Base-by-base conservation (phyloP, 2,329 filamentous ascomycete genomes). In the Sporothrix brunneoviolacea region DNA sequence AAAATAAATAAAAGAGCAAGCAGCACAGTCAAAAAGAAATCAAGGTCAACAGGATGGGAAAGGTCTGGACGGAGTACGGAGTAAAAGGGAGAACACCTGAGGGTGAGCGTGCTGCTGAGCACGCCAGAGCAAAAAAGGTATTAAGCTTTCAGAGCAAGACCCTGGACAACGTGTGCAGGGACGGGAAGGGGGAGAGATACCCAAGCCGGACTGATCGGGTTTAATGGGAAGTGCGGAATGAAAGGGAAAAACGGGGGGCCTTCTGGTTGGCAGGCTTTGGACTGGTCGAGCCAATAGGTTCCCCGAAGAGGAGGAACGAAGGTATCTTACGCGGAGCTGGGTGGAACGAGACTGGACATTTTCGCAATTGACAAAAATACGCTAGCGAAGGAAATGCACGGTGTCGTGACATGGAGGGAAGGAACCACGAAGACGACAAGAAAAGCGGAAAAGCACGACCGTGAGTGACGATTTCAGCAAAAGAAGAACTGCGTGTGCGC, bases 191-290 rank as follows among this genome's bases (percentile, higher is more conserved):
- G 18, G 32, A 8, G 41, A 47, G 30, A 38, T 16, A 43, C 8
- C n/a, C 37, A 42, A 24, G 19, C 42, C 41, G 16, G n/a, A 70
- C 70, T 66, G 68, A 71, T 70, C 64, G 68, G 69, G 70, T 57
- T 62, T 72, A 33, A 27, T 15, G 30, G 15, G 37, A 63, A 70
- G 66, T 69, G 68, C 69, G 67, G 67, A 70, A 68, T 70, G 70
- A 59, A 65, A 70, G 68, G 72, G 73, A 73, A 33, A 19, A n/a
- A 27, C 30, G 68, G 27, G 39, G 47, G 72, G 70, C 64, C 71
- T 72, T 72, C 69, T 65, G 68, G 71, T 67, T 71, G 64, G 70
- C 73, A 70, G 68, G 68, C 72, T 68, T 65, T 66, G 66, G 66
- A 63, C 66, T 67, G 66, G 64, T 66, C 61, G 65, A 62, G 67